Evolutionary conservation across 768 basidiomycete genomes (phyloP), one percentile per base, ranked within the genome.

Genomic region (Megacollybia marginata): DNA sequence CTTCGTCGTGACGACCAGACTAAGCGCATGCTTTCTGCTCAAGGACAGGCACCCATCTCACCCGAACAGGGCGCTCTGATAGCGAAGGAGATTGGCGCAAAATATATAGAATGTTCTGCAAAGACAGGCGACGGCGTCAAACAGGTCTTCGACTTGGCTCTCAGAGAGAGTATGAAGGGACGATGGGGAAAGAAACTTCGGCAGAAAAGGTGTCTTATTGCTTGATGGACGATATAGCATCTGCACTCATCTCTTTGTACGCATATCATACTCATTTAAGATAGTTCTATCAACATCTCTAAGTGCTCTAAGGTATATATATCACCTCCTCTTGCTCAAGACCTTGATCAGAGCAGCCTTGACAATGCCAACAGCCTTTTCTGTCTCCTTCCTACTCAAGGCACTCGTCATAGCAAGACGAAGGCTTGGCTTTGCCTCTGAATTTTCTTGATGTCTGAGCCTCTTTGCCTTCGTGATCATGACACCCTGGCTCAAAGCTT

Each of bases 61-160:
- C 85, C 88, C 47, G 89, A 93, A 69, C 92, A 95, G 91, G 96
- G 93, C 53, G 86, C 92, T 82, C 88, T 88, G 8, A 87, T 97
- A 33, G 83, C 89, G 19, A 87, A 90, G 74, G 95, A 97, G 86
- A 98, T 99, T 58, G 88, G 88, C 28, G 95, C 96, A 5, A 89
- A 83, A 70, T 99, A 98, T 69, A 83, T 99, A 47, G 96, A 99
- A 68, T 99, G 96, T 68, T 94, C 92, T 48, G 93, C 93, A 65
- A 88, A 86, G 76, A 85, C 92, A 13, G 93, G 94, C 52, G 92
- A 97, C 69, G 94, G 95, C 58, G 95, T 99, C 44, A 85, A 89
- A 54, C 94, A 98, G 69, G 95, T 99, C 42, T 99, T 99, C 83
- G 92, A 98, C 71, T 89, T 88, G 58, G 96, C 96, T 48, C 97